phyloP scores from a whole-genome alignment of 2,329 filamentous ascomycete species.

The Xylariaceae sp. region DNA sequence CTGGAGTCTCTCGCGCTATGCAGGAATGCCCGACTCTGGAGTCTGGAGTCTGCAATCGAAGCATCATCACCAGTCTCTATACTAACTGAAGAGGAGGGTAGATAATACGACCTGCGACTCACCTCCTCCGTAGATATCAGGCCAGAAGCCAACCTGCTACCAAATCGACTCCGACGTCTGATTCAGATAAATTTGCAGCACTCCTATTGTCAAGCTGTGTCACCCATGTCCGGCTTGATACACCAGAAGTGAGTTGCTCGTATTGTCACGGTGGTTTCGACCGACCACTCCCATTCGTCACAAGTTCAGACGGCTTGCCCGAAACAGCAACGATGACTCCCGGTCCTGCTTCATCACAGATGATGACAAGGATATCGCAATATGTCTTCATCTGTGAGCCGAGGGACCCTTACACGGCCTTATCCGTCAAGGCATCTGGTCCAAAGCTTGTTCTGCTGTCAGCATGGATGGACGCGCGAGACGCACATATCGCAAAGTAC shows the following conservation, averaged over 20 bases:
- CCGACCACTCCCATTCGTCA: background rate
- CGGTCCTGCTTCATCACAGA: slow-evolving; percentile 20
- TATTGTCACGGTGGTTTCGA: background rate
- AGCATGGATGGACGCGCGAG: slow-evolving; percentile 48
- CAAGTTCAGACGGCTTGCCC: background rate
- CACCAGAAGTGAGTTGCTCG: background rate
- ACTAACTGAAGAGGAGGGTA: background rate
- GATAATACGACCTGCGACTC: background rate
- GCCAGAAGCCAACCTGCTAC: background rate
- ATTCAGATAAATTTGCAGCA: background rate
- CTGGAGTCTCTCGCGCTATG: background rate
- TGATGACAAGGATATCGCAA: slow-evolving; percentile 29
- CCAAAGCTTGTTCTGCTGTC: slow-evolving; percentile 46
- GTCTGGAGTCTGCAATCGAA: background rate
- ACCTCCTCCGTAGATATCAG: background rate
- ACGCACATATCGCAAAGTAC: slow-evolving; percentile 49
- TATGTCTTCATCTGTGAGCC: slow-evolving; percentile 30
- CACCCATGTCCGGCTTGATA: background rate
- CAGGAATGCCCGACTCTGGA: background rate
- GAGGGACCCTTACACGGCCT: slow-evolving; percentile 9
- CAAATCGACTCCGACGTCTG: background rate
- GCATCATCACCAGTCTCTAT: background rate
- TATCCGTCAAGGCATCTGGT: slow-evolving; percentile 16
- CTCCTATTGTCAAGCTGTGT: background rate
- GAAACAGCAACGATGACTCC: slow-evolving; percentile 9